A percentile compares a stretch with the other conserved stretches of the same genome.
phyloP scores from a whole-genome alignment of 305 asterid species.

The Fraxinus sp. region DNA sequence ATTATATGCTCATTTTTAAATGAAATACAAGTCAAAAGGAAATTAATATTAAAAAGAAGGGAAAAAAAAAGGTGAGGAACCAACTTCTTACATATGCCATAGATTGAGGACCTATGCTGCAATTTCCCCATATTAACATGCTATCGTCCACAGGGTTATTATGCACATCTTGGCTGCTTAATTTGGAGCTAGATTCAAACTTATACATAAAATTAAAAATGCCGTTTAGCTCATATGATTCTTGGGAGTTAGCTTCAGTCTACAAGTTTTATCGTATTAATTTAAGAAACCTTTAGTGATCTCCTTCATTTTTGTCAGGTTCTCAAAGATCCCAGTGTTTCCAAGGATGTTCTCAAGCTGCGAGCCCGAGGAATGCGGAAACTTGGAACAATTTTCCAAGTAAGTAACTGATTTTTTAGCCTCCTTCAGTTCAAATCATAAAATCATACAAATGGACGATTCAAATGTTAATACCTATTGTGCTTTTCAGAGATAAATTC shows the following conservation, averaged over 20 bases:
- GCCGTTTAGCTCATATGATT: neutral
- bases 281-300: neutral
- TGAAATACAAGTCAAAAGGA: neutral
- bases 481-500: neutral
- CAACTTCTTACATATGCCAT: neutral
- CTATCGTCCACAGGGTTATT: neutral
- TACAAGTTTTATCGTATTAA: neutral
- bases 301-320: conserved; percentile 45
- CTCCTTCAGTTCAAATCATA: neutral
- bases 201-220: neutral
- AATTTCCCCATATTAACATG: neutral
- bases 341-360: conserved; percentile 61
- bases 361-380: conserved; percentile 71
- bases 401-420: conserved; percentile 23
- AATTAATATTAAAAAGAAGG: neutral
- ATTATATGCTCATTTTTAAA: neutral
- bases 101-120: neutral
- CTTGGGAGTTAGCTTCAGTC: neutral
- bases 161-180: neutral
- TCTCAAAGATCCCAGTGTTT: conserved; percentile 59
- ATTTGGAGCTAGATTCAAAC: neutral
- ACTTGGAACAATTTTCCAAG: conserved; percentile 76
- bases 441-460: neutral
- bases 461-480: neutral
- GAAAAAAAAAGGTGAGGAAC: neutral